These are phyloP conservation scores for Fraxinus latifolia DNA, from an alignment of 305 asterid genomes.

Conservation along the genomic window DNA sequence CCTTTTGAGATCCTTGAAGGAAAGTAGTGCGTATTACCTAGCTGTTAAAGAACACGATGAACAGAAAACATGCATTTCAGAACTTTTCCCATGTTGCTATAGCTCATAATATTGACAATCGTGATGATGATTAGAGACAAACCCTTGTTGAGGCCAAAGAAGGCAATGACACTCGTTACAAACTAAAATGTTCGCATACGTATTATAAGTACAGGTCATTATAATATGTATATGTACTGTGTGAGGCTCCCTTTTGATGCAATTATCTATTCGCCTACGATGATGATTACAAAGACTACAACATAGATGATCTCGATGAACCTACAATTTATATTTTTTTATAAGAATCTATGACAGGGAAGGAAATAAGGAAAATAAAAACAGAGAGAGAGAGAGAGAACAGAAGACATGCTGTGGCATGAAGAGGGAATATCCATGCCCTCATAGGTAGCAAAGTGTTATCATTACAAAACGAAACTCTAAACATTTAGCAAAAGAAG, in stretches of 20 bases:
- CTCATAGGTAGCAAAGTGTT: neutral
- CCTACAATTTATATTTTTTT: neutral
- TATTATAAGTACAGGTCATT: neutral
- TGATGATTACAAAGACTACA: neutral
- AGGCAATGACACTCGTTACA: neutral
- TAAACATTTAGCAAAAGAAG: neutral
- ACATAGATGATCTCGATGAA: neutral
- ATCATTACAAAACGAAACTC: neutral
- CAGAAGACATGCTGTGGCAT: neutral
- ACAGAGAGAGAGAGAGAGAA: neutral
- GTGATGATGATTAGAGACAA: neutral
- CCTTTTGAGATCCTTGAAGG: neutral
- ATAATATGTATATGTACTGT: neutral
- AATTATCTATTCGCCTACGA: neutral
- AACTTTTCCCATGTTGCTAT: neutral
- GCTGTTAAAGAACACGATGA: neutral
- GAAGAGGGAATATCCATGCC: neutral
- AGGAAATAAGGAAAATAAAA: neutral
- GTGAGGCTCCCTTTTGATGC: neutral
- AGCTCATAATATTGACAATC: neutral
- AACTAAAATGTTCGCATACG: neutral
- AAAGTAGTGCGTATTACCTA: neutral
- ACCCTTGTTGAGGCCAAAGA: neutral
- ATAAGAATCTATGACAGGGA: neutral
- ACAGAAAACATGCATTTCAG: neutral